Percentiles rank a stretch among this genome's conserved stretches.
Conservation (phyloP, 2,329 filamentous ascomycete species). For the Epichloe typhina region DNA sequence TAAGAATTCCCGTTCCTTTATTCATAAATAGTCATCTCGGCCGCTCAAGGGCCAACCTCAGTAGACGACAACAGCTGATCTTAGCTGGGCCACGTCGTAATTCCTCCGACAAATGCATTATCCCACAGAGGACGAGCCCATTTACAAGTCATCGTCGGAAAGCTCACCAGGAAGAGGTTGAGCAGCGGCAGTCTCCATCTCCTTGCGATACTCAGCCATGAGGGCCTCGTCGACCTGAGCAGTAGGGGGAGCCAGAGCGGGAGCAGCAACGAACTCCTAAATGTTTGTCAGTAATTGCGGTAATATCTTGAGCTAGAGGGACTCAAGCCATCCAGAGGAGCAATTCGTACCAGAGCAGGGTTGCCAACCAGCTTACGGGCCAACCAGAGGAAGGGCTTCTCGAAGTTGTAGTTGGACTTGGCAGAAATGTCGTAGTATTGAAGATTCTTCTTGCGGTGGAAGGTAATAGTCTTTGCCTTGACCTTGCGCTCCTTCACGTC, state of each 20-base stretch:
- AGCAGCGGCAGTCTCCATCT: constrained; percentile 70
- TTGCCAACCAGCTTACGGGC: constrained; percentile 97
- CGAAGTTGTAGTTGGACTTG: constrained; percentile 99
- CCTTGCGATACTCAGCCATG: constrained; percentile 69
- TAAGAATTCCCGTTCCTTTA: constrained; percentile 18
- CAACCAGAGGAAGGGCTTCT: constrained; percentile 99
- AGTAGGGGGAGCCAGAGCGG: constrained; percentile 87
- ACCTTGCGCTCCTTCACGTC: constrained; percentile 99
- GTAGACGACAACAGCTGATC: constrained; percentile 7
- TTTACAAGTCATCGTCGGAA: constrained; percentile 57
- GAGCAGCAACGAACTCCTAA: constrained; percentile 91
- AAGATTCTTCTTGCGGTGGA: constrained; percentile 99
- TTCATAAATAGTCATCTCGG: constrained; percentile 26
- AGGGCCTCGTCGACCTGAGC: constrained; percentile 77
- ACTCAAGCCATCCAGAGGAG: neutral
- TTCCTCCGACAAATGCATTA: constrained; percentile 9
- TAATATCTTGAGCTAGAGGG: neutral
- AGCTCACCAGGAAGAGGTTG: constrained; percentile 93
- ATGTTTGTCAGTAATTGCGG: constrained; percentile 14
- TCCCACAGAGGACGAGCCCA: constrained; percentile 13
- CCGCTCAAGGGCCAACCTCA: constrained; percentile 19
- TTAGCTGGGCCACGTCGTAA: constrained; percentile 13
- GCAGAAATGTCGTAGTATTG: constrained; percentile 99
- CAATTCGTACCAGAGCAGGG: constrained; percentile 29
- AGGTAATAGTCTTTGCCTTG: constrained; percentile 99